Conservation (phyloP, 768 basidiomycete species). For the Leucosporidium yakuticum region DNA sequence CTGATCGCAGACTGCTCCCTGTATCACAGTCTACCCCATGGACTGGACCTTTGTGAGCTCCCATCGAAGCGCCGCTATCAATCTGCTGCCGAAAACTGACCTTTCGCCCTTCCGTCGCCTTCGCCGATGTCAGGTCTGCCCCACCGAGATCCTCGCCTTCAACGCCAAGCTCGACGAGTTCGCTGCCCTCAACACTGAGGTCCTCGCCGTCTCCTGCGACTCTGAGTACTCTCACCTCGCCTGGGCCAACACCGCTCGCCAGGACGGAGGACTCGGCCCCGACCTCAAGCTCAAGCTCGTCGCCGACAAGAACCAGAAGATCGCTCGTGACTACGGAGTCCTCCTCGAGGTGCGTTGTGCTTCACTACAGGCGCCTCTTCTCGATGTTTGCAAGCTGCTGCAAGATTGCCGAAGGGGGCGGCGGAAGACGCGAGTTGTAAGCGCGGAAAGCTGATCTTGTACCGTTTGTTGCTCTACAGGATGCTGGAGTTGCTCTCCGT, state of each 20-base stretch:
- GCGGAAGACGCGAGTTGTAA: too few species aligned
- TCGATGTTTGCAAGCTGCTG: neutral
- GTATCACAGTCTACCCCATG: slow-evolving; percentile 67
- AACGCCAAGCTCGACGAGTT: slow-evolving; percentile 77
- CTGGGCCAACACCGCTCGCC: slow-evolving; percentile 62
- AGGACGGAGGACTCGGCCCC: slow-evolving; percentile 83
- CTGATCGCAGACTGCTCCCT: neutral
- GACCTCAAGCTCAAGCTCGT: slow-evolving; percentile 76
- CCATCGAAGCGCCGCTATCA: neutral
- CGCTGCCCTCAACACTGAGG: slow-evolving; percentile 62
- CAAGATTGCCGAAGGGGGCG: too few species aligned
- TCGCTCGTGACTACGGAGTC: slow-evolving; percentile 79
- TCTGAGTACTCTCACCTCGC: slow-evolving; percentile 53
- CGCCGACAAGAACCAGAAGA: slow-evolving; percentile 70
- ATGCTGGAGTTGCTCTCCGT: slow-evolving; percentile 79
- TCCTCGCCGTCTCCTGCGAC: slow-evolving; percentile 84
- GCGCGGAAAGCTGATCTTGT: too few species aligned
- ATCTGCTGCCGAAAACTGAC: slow-evolving; percentile 53
- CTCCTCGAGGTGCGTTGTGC: slow-evolving; percentile 54
- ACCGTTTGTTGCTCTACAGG: slow-evolving; percentile 38
- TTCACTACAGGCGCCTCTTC: neutral
- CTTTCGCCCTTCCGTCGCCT: slow-evolving; percentile 53
- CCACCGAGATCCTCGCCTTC: slow-evolving; percentile 90
- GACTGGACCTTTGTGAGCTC: slow-evolving; percentile 47
- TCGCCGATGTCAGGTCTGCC: slow-evolving; percentile 11